A percentile compares a stretch with the other conserved stretches of the same genome.
phyloP scores from a whole-genome alignment of 371 early-diverging fungal species.

The Zychaea mexicana region DNA sequence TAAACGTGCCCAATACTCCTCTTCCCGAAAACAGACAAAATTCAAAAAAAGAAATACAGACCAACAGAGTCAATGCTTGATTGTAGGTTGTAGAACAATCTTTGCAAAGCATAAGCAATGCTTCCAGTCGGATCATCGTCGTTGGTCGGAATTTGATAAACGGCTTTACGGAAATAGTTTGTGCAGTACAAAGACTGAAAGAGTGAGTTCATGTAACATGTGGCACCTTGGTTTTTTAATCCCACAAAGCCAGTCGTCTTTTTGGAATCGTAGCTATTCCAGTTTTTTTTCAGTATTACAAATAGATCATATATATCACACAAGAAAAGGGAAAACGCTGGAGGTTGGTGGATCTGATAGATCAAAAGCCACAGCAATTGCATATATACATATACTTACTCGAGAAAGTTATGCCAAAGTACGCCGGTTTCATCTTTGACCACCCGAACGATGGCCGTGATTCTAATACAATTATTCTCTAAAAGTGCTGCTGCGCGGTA shows the following conservation, averaged over 20 bases:
- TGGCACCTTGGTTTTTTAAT: slow-evolving; percentile 97
- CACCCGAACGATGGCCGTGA: slow-evolving; percentile 79
- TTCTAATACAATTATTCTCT: slow-evolving; percentile 62
- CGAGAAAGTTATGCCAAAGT: slow-evolving; percentile 88
- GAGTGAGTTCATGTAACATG: slow-evolving; percentile 99
- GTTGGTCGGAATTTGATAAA: slow-evolving; percentile 90
- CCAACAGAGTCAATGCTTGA: slow-evolving; percentile 69
- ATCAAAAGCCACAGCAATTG: background rate
- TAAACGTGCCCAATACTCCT: slow-evolving; percentile 10
- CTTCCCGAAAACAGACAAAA: background rate
- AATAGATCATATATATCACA: background rate
- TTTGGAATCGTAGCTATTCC: slow-evolving; percentile 80
- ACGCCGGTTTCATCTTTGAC: slow-evolving; percentile 89
- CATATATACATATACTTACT: slow-evolving; percentile 67
- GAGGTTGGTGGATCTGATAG: no score
- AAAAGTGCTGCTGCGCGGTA: slow-evolving; percentile 52
- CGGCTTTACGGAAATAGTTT: slow-evolving; percentile 89
- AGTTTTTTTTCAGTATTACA: no score
- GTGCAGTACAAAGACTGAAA: slow-evolving; percentile 97
- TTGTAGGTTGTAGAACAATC: slow-evolving; percentile 93
- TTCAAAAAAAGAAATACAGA: background rate
- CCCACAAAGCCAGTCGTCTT: slow-evolving; percentile 93
- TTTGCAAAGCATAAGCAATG: slow-evolving; percentile 93
- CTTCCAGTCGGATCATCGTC: slow-evolving; percentile 84
- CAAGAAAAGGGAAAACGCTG: no score